Evolutionary conservation across 1,139 yeast species (phyloP), one percentile per base, ranked within the genome.

Genomic region (Waltiozyma sp.): DNA sequence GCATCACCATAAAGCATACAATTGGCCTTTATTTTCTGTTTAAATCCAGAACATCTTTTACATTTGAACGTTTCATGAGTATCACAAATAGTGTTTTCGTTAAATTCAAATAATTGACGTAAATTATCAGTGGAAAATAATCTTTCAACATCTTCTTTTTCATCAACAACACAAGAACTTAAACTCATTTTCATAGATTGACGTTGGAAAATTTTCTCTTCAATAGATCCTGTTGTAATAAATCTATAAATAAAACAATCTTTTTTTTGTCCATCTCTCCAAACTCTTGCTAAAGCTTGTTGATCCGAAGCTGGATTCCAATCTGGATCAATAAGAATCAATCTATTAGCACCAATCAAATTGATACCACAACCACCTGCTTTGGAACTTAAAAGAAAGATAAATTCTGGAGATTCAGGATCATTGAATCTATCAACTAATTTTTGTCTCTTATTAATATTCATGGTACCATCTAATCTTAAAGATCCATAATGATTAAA

Each of bases 291-390:
- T 47, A 91, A 69, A 0, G 98, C 98, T 64, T 91, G 98, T 60
- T 91, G 98, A 60, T 91, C 98, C 2, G 96, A 84, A 0, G 98
- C 98, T 0, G 98, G 98, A 56, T 91, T 91, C 98, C 98, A 91
- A 62, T 93, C 98, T 0, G 98, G 98, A 59, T 91, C 99, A 56
- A 91, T 71, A 44, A 91, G 68, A 26, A 91, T 77, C 48, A 91
- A 69, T 48, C 98, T 71, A 55, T 93, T 91, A 10, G 98, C 99
- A 10, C 98, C 98, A 55, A 91, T 91, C 52, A 91, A 72, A 58
- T 91, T 91, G 58, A 91, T 87, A 62, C 99, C 99, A 68, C 98
- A 91, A 0, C 99, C 99, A 52, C 99, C 99, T 1, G 99, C 99
- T 61, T 91, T 93, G 11, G 96, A 86, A 55, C 96, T 87, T 43